Evolutionary conservation across 495 filamentous ascomycete genomes (phyloP).

Genomic region (Daldinia grandis): DNA sequence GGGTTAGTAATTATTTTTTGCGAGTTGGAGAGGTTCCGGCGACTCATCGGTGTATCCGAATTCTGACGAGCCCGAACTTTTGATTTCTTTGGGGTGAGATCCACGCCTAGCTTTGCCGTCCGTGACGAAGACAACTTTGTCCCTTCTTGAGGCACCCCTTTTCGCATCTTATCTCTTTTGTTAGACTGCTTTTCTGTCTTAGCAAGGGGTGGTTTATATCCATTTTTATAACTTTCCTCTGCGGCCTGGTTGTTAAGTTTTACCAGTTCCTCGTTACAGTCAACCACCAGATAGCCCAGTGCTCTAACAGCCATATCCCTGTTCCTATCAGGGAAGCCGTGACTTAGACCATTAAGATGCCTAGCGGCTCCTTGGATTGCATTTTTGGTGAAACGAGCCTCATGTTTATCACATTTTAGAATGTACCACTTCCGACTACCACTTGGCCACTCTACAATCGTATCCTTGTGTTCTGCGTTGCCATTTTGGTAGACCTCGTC

Average conservation of each 20-base stretch:
- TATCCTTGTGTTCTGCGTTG: constrained; percentile 49
- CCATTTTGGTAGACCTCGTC: constrained; percentile 52
- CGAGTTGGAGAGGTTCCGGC: background rate
- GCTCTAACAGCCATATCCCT: constrained; percentile 41
- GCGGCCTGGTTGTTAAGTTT: constrained; percentile 49
- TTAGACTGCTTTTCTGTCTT: constrained; percentile 26
- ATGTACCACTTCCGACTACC: constrained; percentile 49
- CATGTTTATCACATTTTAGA: constrained; percentile 54
- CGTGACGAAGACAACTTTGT: background rate
- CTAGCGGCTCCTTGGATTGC: constrained; percentile 53
- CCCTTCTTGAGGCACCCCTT: background rate
- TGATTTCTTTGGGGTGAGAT: background rate
- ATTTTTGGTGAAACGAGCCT: constrained; percentile 52
- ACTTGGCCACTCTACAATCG: constrained; percentile 52
- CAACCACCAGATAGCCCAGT: constrained; percentile 50
- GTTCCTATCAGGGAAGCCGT: constrained; percentile 48
- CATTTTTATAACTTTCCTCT: constrained; percentile 38
- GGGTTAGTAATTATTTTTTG: constrained; percentile 29
- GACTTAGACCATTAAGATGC: constrained; percentile 50
- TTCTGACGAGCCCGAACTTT: background rate
- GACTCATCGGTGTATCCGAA: background rate
- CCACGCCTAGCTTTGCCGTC: background rate
- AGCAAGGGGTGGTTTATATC: constrained; percentile 46
- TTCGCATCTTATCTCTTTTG: background rate
- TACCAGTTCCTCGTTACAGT: constrained; percentile 41